Base-by-base conservation (phyloP, 2,329 filamentous ascomycete genomes). In the Penicillium thymicola region DNA sequence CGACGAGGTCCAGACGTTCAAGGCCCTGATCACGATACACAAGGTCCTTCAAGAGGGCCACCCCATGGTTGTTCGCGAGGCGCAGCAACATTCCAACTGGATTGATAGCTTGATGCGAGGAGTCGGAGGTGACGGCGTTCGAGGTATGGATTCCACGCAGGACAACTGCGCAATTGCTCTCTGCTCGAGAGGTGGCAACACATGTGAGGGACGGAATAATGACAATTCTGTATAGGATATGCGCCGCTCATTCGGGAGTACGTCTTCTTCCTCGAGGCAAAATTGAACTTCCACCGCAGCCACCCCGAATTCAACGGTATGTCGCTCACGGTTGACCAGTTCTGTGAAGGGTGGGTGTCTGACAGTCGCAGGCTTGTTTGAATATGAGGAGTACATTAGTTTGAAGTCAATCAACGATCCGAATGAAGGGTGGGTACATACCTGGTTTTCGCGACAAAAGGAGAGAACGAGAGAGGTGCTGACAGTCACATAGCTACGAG, bases 311-410 rank as follows among this genome's bases (percentile, higher is more conserved):
- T 99, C 81, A 99, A 99, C 76, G 94, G 93, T 80, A 73, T 60
- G 74, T 62, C 28, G 32, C 18, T 25, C 44, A 10, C 9, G 23
- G 30, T 21, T 36, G 34, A 38, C 14, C 23, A 28, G 13, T 23
- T 37, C 13, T 21, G 28, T n/a, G 30, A 37, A 45, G 30, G 30
- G 43, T 25, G 23, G 27, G 47, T 21, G 46, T 44, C 57, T 64
- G 57, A 68, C 49, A 37, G n/a, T 23, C 23, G 21, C 58, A 84
- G 82, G 83, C 58, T 92, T 93, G 1, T 99, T 99, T 70, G 94
- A 99, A 73, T 99, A 99, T 72, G 93, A 97, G 78, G 94, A 99
- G 74, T 99, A 99, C 74, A 92, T 97, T 73, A 96, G 92, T 71
- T 81, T 99, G 72, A 97, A 96, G 79, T 91, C 92, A 28, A 97